A percentile compares a stretch with the other conserved stretches of the same genome.
These are phyloP conservation scores for Boletus hoseneyae DNA, from an alignment of 1,284 basidiomycete genomes.

Conservation along the genomic window DNA sequence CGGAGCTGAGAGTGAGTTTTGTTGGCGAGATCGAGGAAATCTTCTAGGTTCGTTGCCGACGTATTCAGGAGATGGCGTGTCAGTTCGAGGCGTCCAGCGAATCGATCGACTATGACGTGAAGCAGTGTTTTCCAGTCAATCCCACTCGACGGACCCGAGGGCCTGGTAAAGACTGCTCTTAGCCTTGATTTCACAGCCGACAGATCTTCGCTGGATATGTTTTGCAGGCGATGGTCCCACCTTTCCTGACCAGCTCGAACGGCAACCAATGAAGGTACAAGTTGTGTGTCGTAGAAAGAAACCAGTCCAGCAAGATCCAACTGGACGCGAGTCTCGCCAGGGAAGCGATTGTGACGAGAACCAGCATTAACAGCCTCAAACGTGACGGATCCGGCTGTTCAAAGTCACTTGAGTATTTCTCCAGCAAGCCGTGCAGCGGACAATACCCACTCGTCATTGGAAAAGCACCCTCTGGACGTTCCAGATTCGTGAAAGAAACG, in stretches of 20 bases:
- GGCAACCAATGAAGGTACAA: too few species aligned
- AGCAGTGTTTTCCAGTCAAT: constrained; percentile 38
- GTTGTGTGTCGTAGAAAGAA: constrained; percentile 30
- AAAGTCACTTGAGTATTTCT: background rate
- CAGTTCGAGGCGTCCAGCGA: constrained; percentile 40
- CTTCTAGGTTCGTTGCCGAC: too few species aligned
- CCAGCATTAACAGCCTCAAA: constrained; percentile 25
- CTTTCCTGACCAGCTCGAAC: constrained; percentile 21
- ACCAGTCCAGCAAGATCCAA: constrained; percentile 31
- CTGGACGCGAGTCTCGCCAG: constrained; percentile 34
- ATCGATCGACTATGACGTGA: constrained; percentile 37
- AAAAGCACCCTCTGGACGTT: background rate
- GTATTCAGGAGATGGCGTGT: constrained; percentile 35
- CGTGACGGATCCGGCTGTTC: background rate
- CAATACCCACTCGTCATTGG: constrained; percentile 3
- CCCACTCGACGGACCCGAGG: constrained; percentile 27
- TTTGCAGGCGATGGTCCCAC: constrained; percentile 29
- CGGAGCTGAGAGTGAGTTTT: too few species aligned
- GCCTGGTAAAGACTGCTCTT: constrained; percentile 18
- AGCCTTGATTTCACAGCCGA: constrained; percentile 17
- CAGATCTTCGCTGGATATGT: constrained; percentile 26
- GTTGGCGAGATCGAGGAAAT: too few species aligned
- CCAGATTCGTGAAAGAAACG: constrained; percentile 27
- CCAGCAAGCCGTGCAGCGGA: background rate
- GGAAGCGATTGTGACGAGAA: constrained; percentile 33